A percentile compares a stretch with the other conserved stretches of the same genome.
Conservation (phyloP, 139 green algal genomes). For the Spirogloea muscicola region DNA sequence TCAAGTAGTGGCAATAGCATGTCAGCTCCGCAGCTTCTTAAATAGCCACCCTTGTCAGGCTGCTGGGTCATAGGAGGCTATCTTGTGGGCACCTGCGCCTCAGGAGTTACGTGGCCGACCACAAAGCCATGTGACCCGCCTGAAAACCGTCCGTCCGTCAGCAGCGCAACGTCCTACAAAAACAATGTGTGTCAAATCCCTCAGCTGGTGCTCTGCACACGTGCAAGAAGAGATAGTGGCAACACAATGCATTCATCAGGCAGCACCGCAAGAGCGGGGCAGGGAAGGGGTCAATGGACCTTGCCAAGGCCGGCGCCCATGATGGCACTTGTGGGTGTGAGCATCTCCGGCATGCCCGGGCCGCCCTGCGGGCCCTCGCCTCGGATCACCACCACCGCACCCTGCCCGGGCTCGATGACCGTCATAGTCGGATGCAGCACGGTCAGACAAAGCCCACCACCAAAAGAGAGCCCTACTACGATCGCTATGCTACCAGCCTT, state of each 20-base stretch:
- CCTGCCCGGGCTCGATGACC: slow-evolving; percentile 20
- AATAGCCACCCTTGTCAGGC: no score
- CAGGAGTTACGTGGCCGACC: slow-evolving; percentile 92
- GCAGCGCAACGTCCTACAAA: slow-evolving; percentile 77
- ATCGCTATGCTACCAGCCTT: no score
- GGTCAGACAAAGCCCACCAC: no score
- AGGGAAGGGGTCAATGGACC: no score
- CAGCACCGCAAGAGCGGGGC: no score
- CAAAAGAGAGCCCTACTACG: no score
- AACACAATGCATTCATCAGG: no score
- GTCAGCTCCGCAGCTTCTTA: not conserved
- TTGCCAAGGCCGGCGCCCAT: slow-evolving; percentile 95
- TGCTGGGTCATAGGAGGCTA: not conserved
- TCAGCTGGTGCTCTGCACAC: no score
- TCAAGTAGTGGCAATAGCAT: not conserved
- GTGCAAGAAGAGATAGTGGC: not conserved
- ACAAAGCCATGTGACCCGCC: slow-evolving; percentile 96
- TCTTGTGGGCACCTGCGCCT: slow-evolving; percentile 64
- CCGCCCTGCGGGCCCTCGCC: slow-evolving; percentile 96
- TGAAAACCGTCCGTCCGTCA: slow-evolving; percentile 96
- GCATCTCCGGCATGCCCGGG: slow-evolving; percentile 98
- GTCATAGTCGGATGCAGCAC: no score
- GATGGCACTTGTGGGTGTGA: slow-evolving; percentile 93
- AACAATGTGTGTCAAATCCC: not conserved
- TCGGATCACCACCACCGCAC: slow-evolving; percentile 84